These are phyloP conservation scores for Talaromyces sp. DNA, from an alignment of 2,329 filamentous ascomycete species.

Conservation along the genomic window DNA sequence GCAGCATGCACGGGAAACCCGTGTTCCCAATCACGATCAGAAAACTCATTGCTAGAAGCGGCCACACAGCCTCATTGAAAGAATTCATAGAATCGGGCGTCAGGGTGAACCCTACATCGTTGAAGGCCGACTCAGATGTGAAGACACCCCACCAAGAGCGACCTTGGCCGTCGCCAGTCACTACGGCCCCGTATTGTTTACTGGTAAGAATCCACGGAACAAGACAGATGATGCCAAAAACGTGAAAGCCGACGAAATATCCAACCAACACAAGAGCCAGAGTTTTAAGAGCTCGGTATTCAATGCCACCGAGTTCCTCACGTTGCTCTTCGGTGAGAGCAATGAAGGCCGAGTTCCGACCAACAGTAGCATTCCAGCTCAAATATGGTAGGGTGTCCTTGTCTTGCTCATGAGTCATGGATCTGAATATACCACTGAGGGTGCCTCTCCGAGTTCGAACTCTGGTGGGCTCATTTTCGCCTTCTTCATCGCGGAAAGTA, in stretches of 20 bases:
- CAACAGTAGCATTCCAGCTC: conserved; percentile 88
- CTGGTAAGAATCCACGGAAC: conserved; percentile 73
- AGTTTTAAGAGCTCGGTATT: conserved; percentile 87
- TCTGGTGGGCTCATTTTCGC: conserved; percentile 23
- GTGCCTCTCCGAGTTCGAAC: conserved; percentile 27
- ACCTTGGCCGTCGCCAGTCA: conserved; percentile 58
- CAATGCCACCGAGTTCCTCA: conserved; percentile 91
- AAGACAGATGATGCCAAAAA: conserved; percentile 68
- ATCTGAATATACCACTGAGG: conserved; percentile 30
- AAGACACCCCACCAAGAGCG: conserved; percentile 89
- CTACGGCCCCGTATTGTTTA: conserved; percentile 57
- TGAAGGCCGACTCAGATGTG: conserved; percentile 81
- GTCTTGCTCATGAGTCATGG: conserved; percentile 33
- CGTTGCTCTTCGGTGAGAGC: conserved; percentile 84
- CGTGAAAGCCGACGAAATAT: conserved; percentile 80
- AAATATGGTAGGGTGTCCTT: conserved; percentile 72
- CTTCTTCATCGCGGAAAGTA: conserved; percentile 31
- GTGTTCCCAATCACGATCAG: conserved; percentile 94
- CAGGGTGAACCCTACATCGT: conserved; percentile 88
- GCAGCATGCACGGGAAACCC: conserved; percentile 88
- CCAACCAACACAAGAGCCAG: conserved; percentile 69
- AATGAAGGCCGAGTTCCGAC: conserved; percentile 86
- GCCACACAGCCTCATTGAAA: conserved; percentile 71
- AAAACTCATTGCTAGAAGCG: conserved; percentile 72
- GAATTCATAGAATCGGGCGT: conserved; percentile 92